Conservation (phyloP, 2,329 filamentous ascomycete genomes). For the Lachnellula occidentalis region DNA sequence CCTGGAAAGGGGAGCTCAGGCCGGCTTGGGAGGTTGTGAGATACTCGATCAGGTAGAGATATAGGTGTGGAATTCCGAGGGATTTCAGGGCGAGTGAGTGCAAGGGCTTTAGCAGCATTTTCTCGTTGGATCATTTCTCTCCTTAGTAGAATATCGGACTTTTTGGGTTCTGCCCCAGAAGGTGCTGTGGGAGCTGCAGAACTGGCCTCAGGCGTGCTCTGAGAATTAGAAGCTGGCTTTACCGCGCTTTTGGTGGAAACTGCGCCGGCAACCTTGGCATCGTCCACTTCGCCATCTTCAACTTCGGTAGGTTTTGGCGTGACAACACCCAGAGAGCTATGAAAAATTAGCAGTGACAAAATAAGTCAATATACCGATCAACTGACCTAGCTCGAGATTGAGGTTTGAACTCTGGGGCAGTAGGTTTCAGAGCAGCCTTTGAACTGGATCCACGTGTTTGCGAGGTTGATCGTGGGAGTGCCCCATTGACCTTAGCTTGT, state of each 20-base stretch:
- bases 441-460: constrained; percentile 11
- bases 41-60: constrained; percentile 17
- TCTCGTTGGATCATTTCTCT: constrained; percentile 27
- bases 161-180: constrained; percentile 16
- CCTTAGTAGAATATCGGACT: constrained; percentile 24
- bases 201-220: constrained; percentile 1
- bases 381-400: constrained; percentile 32
- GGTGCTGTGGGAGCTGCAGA: constrained; percentile 6
- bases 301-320: constrained; percentile 41
- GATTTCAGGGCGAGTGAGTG: constrained; percentile 21
- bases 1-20: constrained; percentile 30
- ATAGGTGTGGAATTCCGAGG: constrained; percentile 11
- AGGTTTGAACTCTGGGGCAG: constrained; percentile 61
- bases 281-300: constrained; percentile 70
- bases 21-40: constrained; percentile 27
- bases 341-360: constrained; percentile 30
- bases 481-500: constrained; percentile 2
- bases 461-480: constrained; percentile 2
- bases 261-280: constrained; percentile 40
- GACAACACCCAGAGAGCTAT: constrained; percentile 29
- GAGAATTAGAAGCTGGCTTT: neutral
- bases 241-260: constrained; percentile 1
- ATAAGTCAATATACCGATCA: neutral
- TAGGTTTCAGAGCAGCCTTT: constrained; percentile 47
- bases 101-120: constrained; percentile 22